Conservation (phyloP, 495 filamentous ascomycete genomes). For the Rostrohypoxylon terebratum region DNA sequence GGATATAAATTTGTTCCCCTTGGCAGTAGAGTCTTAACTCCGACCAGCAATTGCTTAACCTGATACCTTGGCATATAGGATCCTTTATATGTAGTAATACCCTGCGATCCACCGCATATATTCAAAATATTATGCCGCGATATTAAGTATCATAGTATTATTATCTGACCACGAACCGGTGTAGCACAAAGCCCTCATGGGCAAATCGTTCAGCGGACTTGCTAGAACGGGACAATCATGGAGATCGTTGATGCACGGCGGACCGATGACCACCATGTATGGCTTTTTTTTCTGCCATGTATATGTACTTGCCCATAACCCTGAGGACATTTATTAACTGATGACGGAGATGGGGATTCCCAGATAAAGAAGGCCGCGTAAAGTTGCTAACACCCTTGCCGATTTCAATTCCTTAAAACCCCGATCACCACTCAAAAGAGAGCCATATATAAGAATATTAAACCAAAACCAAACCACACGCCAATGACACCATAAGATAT, state of each 20-base stretch:
- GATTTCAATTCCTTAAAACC: constrained; percentile 34
- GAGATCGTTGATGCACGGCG: constrained; percentile 27
- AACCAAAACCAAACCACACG: background rate
- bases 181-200: constrained; percentile 2
- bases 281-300: background rate
- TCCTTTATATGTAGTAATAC: constrained; percentile 11
- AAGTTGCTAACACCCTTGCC: constrained; percentile 30
- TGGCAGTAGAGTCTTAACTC: constrained; percentile 24
- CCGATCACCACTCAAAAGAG: constrained; percentile 24
- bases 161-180: constrained; percentile 1
- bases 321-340: constrained; percentile 3
- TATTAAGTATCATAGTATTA: constrained; percentile 5
- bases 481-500: constrained; percentile 12
- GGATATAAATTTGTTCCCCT: constrained; percentile 1
- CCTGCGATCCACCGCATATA: constrained; percentile 17
- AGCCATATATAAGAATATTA: constrained; percentile 11
- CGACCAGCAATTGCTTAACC: constrained; percentile 6
- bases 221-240: constrained; percentile 31
- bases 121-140: constrained; percentile 18
- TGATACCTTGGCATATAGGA: background rate
- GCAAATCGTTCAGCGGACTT: constrained; percentile 21
- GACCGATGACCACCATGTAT: constrained; percentile 22
- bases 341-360: constrained; percentile 20
- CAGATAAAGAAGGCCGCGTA: constrained; percentile 41
- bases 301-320: constrained; percentile 15